Conservation (phyloP, 352 stramenopile genomes). For the Pythium periplocum region DNA sequence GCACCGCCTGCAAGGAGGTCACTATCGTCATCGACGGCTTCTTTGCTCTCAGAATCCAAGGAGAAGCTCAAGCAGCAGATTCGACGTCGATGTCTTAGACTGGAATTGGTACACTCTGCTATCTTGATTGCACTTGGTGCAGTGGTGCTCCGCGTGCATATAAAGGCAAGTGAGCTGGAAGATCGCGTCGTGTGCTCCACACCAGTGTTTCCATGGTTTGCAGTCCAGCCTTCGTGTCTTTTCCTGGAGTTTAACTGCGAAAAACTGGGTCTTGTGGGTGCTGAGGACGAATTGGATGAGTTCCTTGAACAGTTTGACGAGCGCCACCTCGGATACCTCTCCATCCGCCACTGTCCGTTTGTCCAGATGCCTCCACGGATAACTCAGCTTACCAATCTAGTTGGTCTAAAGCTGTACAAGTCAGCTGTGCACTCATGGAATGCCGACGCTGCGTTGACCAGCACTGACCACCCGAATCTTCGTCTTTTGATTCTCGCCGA, state of each 20-base stretch:
- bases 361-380: constrained; percentile 27
- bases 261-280: background rate
- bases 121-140: constrained; percentile 13
- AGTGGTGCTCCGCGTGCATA: constrained; percentile 15
- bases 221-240: constrained; percentile 23
- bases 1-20: too few relatives aligned
- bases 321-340: constrained; percentile 9
- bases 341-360: constrained; percentile 22
- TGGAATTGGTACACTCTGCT: background rate
- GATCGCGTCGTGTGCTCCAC: constrained; percentile 18
- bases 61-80: background rate
- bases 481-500: constrained; percentile 22
- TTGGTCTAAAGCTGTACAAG: constrained; percentile 33
- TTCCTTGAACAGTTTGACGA: constrained; percentile 5
- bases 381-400: constrained; percentile 20
- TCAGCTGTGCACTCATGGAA: constrained; percentile 27
- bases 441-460: constrained; percentile 18
- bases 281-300: constrained; percentile 5
- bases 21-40: too few relatives aligned
- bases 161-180: constrained; percentile 1
- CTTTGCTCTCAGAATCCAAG: background rate
- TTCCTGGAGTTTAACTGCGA: constrained; percentile 35
- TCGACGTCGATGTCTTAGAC: background rate
- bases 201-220: constrained; percentile 33
- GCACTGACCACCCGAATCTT: constrained; percentile 23